Conservation (phyloP, 2,329 filamentous ascomycete species). For the Phyllosticta citriasiana region DNA sequence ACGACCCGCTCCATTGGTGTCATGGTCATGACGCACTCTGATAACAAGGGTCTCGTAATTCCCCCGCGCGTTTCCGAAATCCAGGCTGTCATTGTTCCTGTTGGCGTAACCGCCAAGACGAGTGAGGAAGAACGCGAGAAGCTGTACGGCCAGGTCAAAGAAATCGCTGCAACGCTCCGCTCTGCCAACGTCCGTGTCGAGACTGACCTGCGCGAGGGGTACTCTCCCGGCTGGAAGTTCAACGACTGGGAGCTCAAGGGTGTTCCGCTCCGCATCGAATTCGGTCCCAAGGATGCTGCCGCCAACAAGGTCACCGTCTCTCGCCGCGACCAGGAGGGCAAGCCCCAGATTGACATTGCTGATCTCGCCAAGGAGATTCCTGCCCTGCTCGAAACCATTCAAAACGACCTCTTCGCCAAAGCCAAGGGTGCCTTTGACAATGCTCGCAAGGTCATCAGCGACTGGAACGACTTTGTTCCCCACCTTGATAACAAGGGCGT, state of each 20-base stretch:
- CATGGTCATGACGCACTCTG: conserved; percentile 97
- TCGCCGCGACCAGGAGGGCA: conserved; percentile 70
- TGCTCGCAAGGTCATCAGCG: conserved; percentile 68
- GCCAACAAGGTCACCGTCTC: conserved; percentile 76
- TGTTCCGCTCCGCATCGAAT: conserved; percentile 86
- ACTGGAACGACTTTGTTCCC: conserved; percentile 88
- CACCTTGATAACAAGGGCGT: conserved; percentile 88
- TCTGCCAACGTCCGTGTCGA: conserved; percentile 68
- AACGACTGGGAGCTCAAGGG: conserved; percentile 98
- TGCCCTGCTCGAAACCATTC: conserved; percentile 78
- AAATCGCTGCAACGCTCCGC: conserved; percentile 58
- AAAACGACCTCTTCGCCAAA: conserved; percentile 67
- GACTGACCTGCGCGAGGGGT: conserved; percentile 77
- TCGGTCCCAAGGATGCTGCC: conserved; percentile 87
- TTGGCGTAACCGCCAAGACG: conserved; percentile 76
- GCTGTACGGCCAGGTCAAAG: conserved; percentile 66
- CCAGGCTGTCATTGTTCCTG: conserved; percentile 80
- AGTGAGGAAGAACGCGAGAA: conserved; percentile 62
- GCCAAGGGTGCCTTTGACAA: conserved; percentile 69
- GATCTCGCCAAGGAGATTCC: conserved; percentile 67
- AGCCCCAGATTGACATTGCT: conserved; percentile 54
- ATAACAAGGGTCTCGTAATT: conserved; percentile 89
- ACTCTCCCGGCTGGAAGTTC: conserved; percentile 95
- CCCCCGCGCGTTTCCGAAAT: conserved; percentile 81
- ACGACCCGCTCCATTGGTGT: conserved; percentile 96